A percentile compares a stretch with the other conserved stretches of the same genome.
Conservation (phyloP, 2,329 filamentous ascomycete genomes). For the Colletotrichum sp. region DNA sequence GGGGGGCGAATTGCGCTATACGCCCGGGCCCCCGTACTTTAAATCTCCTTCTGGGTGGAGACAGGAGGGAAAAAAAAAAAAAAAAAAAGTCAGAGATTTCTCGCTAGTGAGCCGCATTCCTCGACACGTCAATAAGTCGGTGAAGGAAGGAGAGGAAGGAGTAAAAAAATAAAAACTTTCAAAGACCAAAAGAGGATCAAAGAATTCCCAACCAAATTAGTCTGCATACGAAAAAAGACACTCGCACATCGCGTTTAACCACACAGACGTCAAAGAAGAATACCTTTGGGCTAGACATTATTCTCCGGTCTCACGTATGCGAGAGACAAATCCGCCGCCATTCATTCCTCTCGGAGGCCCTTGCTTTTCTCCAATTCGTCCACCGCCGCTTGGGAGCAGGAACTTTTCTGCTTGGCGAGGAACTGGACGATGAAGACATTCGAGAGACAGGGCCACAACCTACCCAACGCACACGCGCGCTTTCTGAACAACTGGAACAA, state of each 20-base stretch:
- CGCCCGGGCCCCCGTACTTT: too few relatives aligned
- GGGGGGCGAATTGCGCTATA: too few relatives aligned
- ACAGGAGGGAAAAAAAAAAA: too few relatives aligned
- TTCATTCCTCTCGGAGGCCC: background rate
- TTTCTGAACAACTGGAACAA: background rate
- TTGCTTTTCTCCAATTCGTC: background rate
- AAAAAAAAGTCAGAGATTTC: background rate
- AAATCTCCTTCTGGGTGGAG: too few relatives aligned
- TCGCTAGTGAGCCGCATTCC: constrained; percentile 7
- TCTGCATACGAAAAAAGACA: background rate
- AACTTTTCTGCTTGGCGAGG: background rate
- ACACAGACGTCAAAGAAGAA: background rate
- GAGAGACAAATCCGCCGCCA: background rate
- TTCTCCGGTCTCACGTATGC: constrained; percentile 3
- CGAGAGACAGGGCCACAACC: background rate
- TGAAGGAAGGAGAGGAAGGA: background rate
- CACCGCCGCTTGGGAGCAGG: background rate
- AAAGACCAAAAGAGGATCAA: background rate
- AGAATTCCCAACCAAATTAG: constrained; percentile 12
- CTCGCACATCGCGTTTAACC: background rate
- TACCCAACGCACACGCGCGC: background rate
- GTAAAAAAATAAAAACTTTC: background rate
- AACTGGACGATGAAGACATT: background rate
- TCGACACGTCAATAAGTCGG: constrained; percentile 17
- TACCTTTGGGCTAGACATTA: background rate